These are phyloP conservation scores for Groenewaldozyma tartarivorans DNA, from an alignment of 805 yeast species.

Conservation along the genomic window DNA sequence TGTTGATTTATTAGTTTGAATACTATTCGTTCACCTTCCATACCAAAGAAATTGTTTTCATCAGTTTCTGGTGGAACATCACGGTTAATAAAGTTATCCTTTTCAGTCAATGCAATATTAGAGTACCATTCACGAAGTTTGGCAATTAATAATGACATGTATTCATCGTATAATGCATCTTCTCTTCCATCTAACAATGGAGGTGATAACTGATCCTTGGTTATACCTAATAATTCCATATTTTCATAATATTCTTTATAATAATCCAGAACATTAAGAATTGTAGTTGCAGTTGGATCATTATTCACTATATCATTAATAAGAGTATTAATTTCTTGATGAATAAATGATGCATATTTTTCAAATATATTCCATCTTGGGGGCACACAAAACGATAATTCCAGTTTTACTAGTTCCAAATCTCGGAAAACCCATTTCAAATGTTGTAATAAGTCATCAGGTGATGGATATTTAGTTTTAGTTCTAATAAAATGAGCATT, in stretches of 20 bases:
- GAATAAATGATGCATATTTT: constrained; percentile 56
- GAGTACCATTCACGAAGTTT: constrained; percentile 83
- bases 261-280: constrained; percentile 65
- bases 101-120: constrained; percentile 59
- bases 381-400: constrained; percentile 56
- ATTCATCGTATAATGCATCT: constrained; percentile 66
- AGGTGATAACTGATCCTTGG: constrained; percentile 32
- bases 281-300: constrained; percentile 72
- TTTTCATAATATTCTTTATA: constrained; percentile 58
- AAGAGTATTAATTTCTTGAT: constrained; percentile 51
- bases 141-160: constrained; percentile 54
- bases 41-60: constrained; percentile 48
- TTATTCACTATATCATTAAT: constrained; percentile 50
- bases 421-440: constrained; percentile 82
- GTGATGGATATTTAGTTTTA: constrained; percentile 42
- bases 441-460: constrained; percentile 55
- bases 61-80: constrained; percentile 64
- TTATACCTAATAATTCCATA: constrained; percentile 40
- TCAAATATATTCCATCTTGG: constrained; percentile 61
- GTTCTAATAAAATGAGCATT: constrained; percentile 55
- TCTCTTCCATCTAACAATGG: constrained; percentile 65
- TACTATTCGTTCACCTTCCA: constrained; percentile 72
- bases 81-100: constrained; percentile 53
- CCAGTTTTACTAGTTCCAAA: constrained; percentile 52
- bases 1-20: constrained; percentile 83